A percentile compares a stretch with the other conserved stretches of the same genome.
phyloP scores from a whole-genome alignment of 2,329 filamentous ascomycete genomes.

The Nothophoma quercina region DNA sequence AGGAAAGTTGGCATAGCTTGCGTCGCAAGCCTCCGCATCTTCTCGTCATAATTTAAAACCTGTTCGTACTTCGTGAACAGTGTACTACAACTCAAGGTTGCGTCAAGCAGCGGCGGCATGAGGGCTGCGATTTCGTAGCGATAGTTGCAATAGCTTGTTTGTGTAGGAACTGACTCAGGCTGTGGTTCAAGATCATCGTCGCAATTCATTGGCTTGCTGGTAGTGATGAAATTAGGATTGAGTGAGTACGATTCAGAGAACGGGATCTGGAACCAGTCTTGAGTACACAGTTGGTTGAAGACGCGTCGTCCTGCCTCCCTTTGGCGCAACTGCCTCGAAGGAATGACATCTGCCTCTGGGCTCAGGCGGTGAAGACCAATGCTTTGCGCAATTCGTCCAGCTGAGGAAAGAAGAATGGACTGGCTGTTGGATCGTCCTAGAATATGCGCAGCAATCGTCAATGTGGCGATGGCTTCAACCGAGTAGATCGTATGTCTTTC shows the following conservation, averaged over 20 bases:
- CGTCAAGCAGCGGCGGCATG: conserved; percentile 50
- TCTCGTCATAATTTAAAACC: conserved; percentile 49
- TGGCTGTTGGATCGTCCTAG: conserved; percentile 57
- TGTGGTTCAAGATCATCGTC: conserved; percentile 34
- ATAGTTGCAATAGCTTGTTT: conserved; percentile 47
- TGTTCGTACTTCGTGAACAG: conserved; percentile 52
- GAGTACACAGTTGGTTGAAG: conserved; percentile 50
- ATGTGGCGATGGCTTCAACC: conserved; percentile 54
- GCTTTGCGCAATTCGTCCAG: conserved; percentile 56
- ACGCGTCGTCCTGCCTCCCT: conserved; percentile 46
- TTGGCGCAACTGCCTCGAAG: conserved; percentile 21
- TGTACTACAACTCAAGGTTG: conserved; percentile 44
- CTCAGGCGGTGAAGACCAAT: conserved; percentile 55
- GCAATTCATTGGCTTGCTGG: conserved; percentile 43
- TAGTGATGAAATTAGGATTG: conserved; percentile 39
- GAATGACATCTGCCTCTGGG: conserved; percentile 15
- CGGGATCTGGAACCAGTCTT: conserved; percentile 53
- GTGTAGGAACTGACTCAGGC: conserved; percentile 33
- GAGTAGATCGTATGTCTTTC: conserved; percentile 50
- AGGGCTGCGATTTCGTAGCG: conserved; percentile 49
- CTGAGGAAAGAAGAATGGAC: conserved; percentile 55
- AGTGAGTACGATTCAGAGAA: conserved; percentile 52
- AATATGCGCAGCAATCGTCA: conserved; percentile 57
- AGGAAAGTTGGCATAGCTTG: conserved; percentile 46
- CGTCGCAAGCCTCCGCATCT: conserved; percentile 48